Conservation (phyloP, 169 alveolate species). For the Plasmodium gonderi region DNA sequence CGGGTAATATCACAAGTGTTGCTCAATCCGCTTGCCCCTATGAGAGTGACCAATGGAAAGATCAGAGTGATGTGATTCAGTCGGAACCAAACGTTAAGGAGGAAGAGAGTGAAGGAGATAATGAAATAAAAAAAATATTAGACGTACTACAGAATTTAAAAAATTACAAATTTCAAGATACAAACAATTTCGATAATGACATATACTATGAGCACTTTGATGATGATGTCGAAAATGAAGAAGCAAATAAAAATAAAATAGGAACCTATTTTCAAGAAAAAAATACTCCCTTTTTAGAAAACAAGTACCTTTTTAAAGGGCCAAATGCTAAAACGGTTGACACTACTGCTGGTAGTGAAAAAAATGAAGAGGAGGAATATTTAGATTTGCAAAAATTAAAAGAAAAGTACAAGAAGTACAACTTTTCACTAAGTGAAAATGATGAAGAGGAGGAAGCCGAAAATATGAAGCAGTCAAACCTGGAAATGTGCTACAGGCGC, state of each 20-base stretch:
- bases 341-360: not conserved
- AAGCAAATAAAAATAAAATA: not conserved
- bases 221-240: constrained; percentile 13
- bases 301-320: constrained; percentile 6
- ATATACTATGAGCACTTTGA: constrained; percentile 35
- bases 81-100: not conserved
- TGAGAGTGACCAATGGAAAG: not conserved
- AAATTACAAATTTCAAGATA: constrained; percentile 59
- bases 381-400: constrained; percentile 5
- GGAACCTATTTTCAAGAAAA: constrained; percentile 4
- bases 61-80: not conserved
- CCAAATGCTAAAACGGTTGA: not conserved
- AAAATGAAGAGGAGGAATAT: not conserved
- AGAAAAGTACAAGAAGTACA: constrained; percentile 16
- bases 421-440: not conserved
- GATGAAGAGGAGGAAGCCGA: constrained; percentile 10
- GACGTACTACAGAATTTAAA: constrained; percentile 45
- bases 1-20: not conserved
- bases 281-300: constrained; percentile 48
- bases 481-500: not conserved
- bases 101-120: constrained; percentile 46
- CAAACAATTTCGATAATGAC: constrained; percentile 41
- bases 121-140: constrained; percentile 46
- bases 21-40: too few species aligned
- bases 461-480: not conserved